Evolutionary conservation across 2,329 filamentous ascomycete genomes (phyloP), one percentile per base, ranked within the genome.

Genomic region (Pezicula carpinea): DNA sequence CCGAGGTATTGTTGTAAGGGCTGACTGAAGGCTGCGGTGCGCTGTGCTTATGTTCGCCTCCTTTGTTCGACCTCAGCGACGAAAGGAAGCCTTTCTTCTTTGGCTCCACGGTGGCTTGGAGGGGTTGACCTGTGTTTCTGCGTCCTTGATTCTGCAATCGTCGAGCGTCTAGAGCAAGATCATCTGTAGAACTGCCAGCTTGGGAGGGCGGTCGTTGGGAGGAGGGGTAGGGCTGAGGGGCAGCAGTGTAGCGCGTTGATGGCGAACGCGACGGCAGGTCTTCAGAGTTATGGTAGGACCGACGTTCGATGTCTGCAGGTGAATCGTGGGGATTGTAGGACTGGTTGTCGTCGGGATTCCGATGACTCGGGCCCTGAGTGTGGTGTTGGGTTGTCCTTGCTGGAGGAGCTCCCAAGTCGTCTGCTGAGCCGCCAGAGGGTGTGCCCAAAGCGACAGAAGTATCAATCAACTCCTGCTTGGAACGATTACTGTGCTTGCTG

Each of bases 1-100:
- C 71, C 40, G 65, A 54, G 49, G 68, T 69, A 58, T 74, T 76
- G 59, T 76, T 74, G 70, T 77, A 75, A 13, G 50, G 46, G 10
- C 52, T 21, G 5, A 35, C 33, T 40, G 44, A 43, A 21, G 50
- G 26, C 29, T 52, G 44, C 15, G 47, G 39, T 39, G 46, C 57
- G 47, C 67, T 62, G 51, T 58, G 49, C 29, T 53, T 41, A 55
- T 43, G 54, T 50, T 56, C 57, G 55, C 41, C 32, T 47, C 43
- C 52, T 59, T 55, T 47, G 36, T 54, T 52, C 19, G 51, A 21
- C 54, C 57, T 50, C 57, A 65, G 59, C 29, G 59, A 59, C 53
- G 60, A 54, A 55, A 65, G 61, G 23, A 63, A 42, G 32, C 52
- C 51, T 42, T 53, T 55, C 44, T 62, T 64, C 55, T 63, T 63